A percentile compares a stretch with the other conserved stretches of the same genome.
These are phyloP conservation scores for Dryas integrifolia DNA, from an alignment of 331 rosid species.

Conservation along the genomic window DNA sequence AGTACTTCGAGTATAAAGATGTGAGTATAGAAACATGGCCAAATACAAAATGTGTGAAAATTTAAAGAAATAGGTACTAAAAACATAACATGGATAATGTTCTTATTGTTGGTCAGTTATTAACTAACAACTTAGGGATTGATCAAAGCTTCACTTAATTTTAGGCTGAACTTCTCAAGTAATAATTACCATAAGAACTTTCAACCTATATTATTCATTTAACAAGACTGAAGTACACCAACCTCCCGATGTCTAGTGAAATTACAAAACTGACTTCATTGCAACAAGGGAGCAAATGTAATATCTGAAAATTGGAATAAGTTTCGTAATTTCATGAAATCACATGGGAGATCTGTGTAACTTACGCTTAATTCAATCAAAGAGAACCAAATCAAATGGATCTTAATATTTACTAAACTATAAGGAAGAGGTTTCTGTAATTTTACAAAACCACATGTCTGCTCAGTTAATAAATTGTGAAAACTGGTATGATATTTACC, in stretches of 20 bases:
- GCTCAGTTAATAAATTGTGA: too few species aligned
- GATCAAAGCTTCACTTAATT: background rate
- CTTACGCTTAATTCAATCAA: background rate
- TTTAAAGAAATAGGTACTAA: constrained; percentile 4
- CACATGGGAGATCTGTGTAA: background rate
- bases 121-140: background rate
- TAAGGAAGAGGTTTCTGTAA: background rate
- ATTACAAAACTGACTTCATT: background rate
- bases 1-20: constrained; percentile 8
- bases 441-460: background rate
- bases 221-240: background rate
- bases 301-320: background rate
- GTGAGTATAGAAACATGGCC: constrained; percentile 11
- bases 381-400: background rate
- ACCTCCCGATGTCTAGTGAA: background rate
- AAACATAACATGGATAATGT: background rate
- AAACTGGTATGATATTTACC: background rate
- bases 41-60: constrained; percentile 1
- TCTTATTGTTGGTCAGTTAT: background rate
- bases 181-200: background rate
- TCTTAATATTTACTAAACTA: background rate
- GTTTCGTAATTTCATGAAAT: background rate
- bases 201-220: background rate
- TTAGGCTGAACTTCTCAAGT: background rate
- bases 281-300: constrained; percentile 1